Evolutionary conservation across 495 filamentous ascomycete species (phyloP).

Genomic region (Parmelia sp.): DNA sequence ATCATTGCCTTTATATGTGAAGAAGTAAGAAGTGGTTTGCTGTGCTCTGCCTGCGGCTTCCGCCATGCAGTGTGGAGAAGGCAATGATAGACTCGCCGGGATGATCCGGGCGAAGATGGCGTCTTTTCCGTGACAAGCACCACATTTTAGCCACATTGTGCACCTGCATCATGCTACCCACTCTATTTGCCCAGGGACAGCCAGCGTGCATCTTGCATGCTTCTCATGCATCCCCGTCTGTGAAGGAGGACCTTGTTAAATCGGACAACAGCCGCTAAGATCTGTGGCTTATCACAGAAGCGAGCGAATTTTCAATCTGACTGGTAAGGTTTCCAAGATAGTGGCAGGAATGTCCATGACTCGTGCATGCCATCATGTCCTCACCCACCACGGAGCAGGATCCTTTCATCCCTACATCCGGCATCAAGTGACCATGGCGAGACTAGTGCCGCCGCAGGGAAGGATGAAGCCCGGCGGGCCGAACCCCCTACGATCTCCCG

Average conservation of each 20-base stretch:
- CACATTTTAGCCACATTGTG: not conserved
- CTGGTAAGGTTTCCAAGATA: too few relatives aligned
- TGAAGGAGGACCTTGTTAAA: not conserved
- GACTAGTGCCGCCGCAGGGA: not conserved
- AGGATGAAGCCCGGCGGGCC: not conserved
- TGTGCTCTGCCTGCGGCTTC: not conserved
- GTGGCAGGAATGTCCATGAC: not conserved
- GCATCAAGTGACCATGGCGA: constrained; percentile 1
- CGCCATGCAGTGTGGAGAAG: not conserved
- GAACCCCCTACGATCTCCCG: constrained; percentile 8
- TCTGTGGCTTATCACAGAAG: not conserved
- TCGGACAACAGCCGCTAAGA: not conserved
- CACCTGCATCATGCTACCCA: not conserved
- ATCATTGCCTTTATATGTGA: not conserved
- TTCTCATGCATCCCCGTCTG: not conserved
- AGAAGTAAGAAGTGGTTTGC: not conserved
- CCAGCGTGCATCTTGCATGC: too few relatives aligned
- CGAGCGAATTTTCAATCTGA: not conserved
- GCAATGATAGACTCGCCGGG: not conserved
- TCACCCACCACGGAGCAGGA: not conserved
- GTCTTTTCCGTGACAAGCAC: not conserved
- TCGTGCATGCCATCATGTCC: not conserved
- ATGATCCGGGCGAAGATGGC: not conserved
- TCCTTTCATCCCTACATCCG: not conserved
- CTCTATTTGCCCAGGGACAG: too few relatives aligned